Base-by-base conservation (phyloP, 139 green algal species). In the Tetraselmis chui region DNA sequence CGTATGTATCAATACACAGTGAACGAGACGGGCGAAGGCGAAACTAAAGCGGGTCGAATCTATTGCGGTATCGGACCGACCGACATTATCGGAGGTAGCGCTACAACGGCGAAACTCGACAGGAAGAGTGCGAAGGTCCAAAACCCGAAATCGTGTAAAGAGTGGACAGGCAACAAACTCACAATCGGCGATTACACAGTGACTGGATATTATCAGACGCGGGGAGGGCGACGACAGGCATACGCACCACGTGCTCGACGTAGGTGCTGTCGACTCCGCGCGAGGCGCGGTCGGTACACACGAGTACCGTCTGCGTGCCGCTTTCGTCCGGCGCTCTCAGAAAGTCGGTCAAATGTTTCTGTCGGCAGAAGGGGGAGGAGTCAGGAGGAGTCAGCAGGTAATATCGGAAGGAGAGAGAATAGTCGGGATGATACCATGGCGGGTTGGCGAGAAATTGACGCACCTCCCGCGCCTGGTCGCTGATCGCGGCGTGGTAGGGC, bases 401-500 rank as follows among this genome's bases (percentile, higher is more conserved):
- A n/a, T n/a, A n/a, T n/a, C n/a, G n/a, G n/a, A n/a, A n/a, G n/a
- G n/a, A n/a, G n/a, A n/a, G n/a, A n/a, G n/a, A n/a, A n/a, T n/a
- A n/a, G n/a, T n/a, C 75, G 75, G 75, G 74, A 11, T 2, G 75
- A 74, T 89, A 83, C n/a, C 22, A 45, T 0, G 2, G 1, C 59
- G 5, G 5, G 30, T 23, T 22, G 31, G 59, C 0, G 5, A 67
- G 58, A 45, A 1, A 29, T 27, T 77, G 1, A 23, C 28, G 11
- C 59, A 83, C 30, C 1, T 87, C 28, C 0, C 92, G 88, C 25
- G 86, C 1, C 1, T 93, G 84, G 1, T 86, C 86, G 11, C 86
- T 81, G 23, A 98, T 89, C 23, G 95, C 95, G 32, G 94, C 92
- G 76, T 98, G 95, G 89, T 96, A 97, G 1, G 92, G 85, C 78